Percentiles rank a stretch among this genome's conserved stretches.
These are phyloP conservation scores for Fusarium xylarioides DNA, from an alignment of 2,329 filamentous ascomycete species.

Conservation along the genomic window DNA sequence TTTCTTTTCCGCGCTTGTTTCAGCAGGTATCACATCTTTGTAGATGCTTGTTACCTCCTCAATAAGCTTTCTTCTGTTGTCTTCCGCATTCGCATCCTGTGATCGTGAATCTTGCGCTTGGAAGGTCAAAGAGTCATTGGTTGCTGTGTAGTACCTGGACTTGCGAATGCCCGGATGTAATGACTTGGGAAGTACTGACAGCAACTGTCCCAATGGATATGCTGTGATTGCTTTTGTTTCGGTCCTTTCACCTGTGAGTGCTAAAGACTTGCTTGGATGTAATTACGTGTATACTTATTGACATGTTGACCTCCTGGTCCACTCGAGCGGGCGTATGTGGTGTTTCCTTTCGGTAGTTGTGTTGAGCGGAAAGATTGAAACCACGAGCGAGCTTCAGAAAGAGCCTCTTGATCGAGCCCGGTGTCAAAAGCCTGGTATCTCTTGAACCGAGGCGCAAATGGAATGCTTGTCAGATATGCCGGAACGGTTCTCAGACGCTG, in stretches of 20 bases:
- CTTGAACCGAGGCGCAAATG: slow-evolving; percentile 40
- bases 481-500: background rate
- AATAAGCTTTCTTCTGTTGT: slow-evolving; percentile 61
- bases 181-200: slow-evolving; percentile 56
- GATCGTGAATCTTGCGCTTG: slow-evolving; percentile 65
- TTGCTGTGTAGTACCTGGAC: slow-evolving; percentile 63
- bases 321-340: slow-evolving; percentile 66
- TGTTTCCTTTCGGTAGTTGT: slow-evolving; percentile 60
- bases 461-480: background rate
- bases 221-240: slow-evolving; percentile 67
- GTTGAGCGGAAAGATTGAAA: slow-evolving; percentile 54
- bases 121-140: slow-evolving; percentile 63
- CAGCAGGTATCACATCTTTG: slow-evolving; percentile 55
- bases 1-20: slow-evolving; percentile 56
- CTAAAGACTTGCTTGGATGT: slow-evolving; percentile 50
- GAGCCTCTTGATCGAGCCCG: slow-evolving; percentile 58
- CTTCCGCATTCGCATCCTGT: slow-evolving; percentile 60
- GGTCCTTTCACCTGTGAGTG: slow-evolving; percentile 60
- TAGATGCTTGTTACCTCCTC: slow-evolving; percentile 61
- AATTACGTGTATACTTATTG: slow-evolving; percentile 61
- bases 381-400: slow-evolving; percentile 64
- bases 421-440: slow-evolving; percentile 61
- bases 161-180: slow-evolving; percentile 57
- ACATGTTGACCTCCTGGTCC: slow-evolving; percentile 70
- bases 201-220: slow-evolving; percentile 60